Evolutionary conservation across 2,329 filamentous ascomycete species (phyloP).

Genomic region (Fusarium succisae): DNA sequence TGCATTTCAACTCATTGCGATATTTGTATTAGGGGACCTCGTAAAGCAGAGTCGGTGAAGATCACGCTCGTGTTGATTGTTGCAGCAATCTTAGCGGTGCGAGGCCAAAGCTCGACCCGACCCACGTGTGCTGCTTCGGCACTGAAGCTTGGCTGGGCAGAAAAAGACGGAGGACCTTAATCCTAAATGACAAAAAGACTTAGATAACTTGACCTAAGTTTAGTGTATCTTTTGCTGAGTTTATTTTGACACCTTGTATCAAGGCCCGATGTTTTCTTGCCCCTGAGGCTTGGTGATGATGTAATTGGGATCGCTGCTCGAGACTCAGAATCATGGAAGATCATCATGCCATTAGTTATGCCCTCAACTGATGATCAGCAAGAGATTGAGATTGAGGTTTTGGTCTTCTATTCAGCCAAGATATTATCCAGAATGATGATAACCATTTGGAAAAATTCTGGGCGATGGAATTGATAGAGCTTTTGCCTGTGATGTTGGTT

Average conservation of each 20-base stretch:
- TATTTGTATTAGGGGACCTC: not conserved
- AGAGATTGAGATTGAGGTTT: too few species aligned
- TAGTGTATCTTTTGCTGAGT: too few species aligned
- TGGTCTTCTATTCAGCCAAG: rapidly evolving
- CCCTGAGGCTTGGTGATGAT: not conserved
- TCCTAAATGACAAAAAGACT: too few species aligned
- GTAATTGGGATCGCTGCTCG: not conserved
- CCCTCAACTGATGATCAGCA: not conserved
- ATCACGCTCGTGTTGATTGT: not conserved
- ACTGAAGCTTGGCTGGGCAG: not conserved
- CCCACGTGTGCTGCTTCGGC: not conserved
- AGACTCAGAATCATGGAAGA: not conserved
- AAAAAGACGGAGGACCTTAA: too few species aligned
- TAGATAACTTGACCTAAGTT: too few species aligned
- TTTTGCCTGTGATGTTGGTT: rapidly evolving
- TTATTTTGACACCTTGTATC: too few species aligned
- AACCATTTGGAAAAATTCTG: rapidly evolving
- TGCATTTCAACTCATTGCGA: not conserved
- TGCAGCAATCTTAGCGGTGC: not conserved
- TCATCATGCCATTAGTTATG: not conserved
- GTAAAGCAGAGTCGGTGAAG: conserved; percentile 14
- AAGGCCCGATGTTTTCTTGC: too few species aligned
- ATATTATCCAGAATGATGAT: rapidly evolving
- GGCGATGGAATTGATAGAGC: rapidly evolving
- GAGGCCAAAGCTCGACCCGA: not conserved